Base-by-base conservation (phyloP, 805 yeast species). In the Kazachstania martiniae region DNA sequence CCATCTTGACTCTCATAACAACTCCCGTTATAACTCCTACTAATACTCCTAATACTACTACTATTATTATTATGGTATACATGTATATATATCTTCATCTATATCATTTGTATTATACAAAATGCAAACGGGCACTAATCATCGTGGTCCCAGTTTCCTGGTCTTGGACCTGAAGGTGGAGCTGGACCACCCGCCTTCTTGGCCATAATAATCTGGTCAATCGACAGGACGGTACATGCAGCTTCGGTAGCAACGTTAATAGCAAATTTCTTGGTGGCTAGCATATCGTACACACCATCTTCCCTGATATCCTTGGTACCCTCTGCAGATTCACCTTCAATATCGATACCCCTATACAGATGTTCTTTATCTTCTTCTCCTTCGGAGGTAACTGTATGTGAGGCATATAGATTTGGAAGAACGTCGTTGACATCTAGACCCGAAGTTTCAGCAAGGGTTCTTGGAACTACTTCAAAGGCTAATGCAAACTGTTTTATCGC, bases 161-260 rank as follows among this genome's bases (percentile, higher is more conserved):
- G 89, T 58, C 75, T 76, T 45, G 78, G 79, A 53, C 82, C 93
- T 47, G 68, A 63, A 43, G 71, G 66, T 21, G 95, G 95, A 21
- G 66, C 77, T 30, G 98, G 98, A 15, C 98, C 98, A 43, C 98
- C 98, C 2, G 97, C 96, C 57, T 95, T 76, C 72, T 89, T 89
- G 28, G 98, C 97, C 91, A 89, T 91, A 55, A 89, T 91, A 50
- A 89, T 89, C 68, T 89, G 97, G 58, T 91, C 97, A 31, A 91
- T 91, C 17, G 94, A 77, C 17, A 43, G 33, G 17, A 43, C 46
- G 4, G 97, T 91, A 41, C 70, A 73, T 10, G 95, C 93, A 30
- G 96, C 95, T 44, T 91, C 97, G 3, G 95, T 86, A 12, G 98
- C 97, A 41, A 91, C 78, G 47, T 77, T 74, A 44, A 91, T 79